These are phyloP conservation scores for Wickerhamiella pararugosa DNA, from an alignment of 1,139 yeast genomes.

Conservation along the genomic window DNA sequence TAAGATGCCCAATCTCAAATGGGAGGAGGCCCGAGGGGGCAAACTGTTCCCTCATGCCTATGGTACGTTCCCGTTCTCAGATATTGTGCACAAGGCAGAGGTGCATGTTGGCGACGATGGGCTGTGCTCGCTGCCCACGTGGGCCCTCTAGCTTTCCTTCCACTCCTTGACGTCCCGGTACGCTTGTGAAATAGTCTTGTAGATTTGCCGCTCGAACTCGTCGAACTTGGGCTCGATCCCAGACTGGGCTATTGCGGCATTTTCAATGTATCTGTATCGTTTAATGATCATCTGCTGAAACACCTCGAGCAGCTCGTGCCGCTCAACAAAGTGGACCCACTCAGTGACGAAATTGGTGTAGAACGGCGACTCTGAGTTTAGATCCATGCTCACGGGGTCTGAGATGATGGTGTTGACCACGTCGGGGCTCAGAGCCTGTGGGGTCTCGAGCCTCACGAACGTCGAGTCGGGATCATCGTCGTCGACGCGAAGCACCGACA, in stretches of 20 bases:
- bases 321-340: slow-evolving; percentile 60
- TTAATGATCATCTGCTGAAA: slow-evolving; percentile 40
- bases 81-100: not conserved
- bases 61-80: not conserved
- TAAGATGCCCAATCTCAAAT: slow-evolving; percentile 3
- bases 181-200: slow-evolving; percentile 22
- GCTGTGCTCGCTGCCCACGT: too few species aligned
- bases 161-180: too few species aligned
- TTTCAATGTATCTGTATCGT: slow-evolving; percentile 57
- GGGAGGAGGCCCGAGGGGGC: slow-evolving; percentile 6
- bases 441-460: slow-evolving; percentile 55
- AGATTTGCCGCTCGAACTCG: slow-evolving; percentile 54
- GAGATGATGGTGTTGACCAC: slow-evolving; percentile 75
- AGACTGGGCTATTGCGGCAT: slow-evolving; percentile 45
- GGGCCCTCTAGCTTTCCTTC: too few species aligned
- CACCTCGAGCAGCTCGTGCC: slow-evolving; percentile 43
- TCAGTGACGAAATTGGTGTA: slow-evolving; percentile 55
- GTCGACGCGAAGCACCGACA: slow-evolving; percentile 33
- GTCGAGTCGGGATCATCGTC: slow-evolving; percentile 30
- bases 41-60: slow-evolving; percentile 4
- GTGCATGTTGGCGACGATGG: slow-evolving; percentile 1
- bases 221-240: slow-evolving; percentile 41
- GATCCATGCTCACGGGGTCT: slow-evolving; percentile 49
- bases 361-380: slow-evolving; percentile 50
- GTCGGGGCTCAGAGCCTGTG: slow-evolving; percentile 46